Conservation (phyloP, 768 basidiomycete species). For the Gelatoporia subvermispora region DNA sequence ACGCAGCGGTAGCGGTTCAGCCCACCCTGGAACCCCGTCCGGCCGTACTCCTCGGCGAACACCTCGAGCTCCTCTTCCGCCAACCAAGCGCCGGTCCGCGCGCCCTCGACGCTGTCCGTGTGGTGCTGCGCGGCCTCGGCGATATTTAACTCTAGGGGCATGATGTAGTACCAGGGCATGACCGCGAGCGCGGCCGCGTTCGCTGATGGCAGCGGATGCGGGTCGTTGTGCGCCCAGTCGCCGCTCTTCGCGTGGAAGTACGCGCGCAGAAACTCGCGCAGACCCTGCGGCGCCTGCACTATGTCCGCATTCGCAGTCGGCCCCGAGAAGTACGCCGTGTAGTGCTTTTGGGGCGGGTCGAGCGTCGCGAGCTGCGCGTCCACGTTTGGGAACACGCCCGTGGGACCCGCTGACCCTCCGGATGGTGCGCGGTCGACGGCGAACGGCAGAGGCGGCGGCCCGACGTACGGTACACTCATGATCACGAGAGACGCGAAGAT, state of each 20-base stretch:
- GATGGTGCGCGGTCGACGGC: constrained; percentile 3
- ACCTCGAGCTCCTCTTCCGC: constrained; percentile 42
- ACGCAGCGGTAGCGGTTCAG: constrained; percentile 50
- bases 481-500: constrained; percentile 51
- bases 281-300: constrained; percentile 34
- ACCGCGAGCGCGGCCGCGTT: constrained; percentile 5
- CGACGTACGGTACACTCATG: constrained; percentile 56
- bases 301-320: constrained; percentile 44
- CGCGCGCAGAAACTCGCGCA: constrained; percentile 44
- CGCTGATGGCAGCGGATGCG: constrained; percentile 30
- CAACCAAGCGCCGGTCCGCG: constrained; percentile 37
- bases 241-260: constrained; percentile 60
- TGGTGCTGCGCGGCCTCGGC: constrained; percentile 37
- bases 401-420: neutral
- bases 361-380: constrained; percentile 31
- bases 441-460: constrained; percentile 31
- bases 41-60: constrained; percentile 43
- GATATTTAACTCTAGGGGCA: constrained; percentile 52
- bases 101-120: constrained; percentile 28
- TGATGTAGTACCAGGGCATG: constrained; percentile 58
- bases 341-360: constrained; percentile 53
- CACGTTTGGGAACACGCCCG: constrained; percentile 9
- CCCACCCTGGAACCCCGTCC: constrained; percentile 62
- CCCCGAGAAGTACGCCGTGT: constrained; percentile 45
- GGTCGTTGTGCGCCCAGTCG: constrained; percentile 41